Conservation (phyloP, 768 basidiomycete genomes). For the Lepiota venenata region DNA sequence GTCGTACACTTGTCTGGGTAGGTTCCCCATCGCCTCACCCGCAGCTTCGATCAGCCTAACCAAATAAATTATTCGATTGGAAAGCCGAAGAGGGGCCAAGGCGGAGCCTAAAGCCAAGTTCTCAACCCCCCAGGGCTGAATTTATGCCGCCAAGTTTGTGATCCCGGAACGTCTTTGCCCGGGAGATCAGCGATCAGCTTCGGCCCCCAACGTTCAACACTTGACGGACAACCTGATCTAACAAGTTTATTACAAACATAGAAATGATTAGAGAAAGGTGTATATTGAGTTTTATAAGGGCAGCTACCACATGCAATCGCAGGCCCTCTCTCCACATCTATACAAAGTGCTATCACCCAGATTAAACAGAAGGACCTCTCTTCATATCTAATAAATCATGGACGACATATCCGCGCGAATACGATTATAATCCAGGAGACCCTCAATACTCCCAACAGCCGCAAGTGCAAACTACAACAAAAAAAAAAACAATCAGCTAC, state of each 20-base stretch:
- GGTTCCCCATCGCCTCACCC: too few relatives aligned
- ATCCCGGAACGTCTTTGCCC: too few relatives aligned
- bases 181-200: too few relatives aligned
- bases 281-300: conserved; percentile 6
- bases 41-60: too few relatives aligned
- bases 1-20: too few relatives aligned
- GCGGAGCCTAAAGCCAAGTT: too few relatives aligned
- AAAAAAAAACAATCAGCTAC: conserved; percentile 10
- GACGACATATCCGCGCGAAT: conserved; percentile 82
- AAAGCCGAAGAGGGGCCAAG: too few relatives aligned
- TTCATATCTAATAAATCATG: conserved; percentile 56
- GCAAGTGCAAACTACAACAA: conserved; percentile 74
- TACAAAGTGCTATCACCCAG: background rate
- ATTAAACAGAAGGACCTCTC: background rate
- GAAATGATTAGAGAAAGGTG: conserved; percentile 3
- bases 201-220: too few relatives aligned
- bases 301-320: conserved; percentile 1
- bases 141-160: too few relatives aligned
- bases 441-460: conserved; percentile 87
- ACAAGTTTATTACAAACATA: background rate
- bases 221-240: background rate
- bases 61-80: too few relatives aligned
- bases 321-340: conserved; percentile 1
- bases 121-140: too few relatives aligned
- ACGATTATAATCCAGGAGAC: conserved; percentile 93